These are phyloP conservation scores for Seiridium unicorne DNA, from an alignment of 2,329 filamentous ascomycete species.

Conservation along the genomic window DNA sequence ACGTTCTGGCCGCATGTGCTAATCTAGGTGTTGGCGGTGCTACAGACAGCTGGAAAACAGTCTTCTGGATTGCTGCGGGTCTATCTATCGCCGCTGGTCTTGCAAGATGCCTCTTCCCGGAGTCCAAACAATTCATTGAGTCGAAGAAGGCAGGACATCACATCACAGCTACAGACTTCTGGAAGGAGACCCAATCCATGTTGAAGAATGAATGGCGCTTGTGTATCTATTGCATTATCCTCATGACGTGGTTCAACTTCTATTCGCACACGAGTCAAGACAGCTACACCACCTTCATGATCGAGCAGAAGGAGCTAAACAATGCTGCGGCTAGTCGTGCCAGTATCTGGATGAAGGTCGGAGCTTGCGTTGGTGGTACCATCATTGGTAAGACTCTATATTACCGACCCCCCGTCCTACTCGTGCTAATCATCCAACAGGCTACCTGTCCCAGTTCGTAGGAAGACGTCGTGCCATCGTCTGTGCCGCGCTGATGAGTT, in stretches of 20 bases:
- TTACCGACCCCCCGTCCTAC: too few relatives aligned
- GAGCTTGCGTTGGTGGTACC: conserved; percentile 71
- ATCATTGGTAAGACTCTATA: conserved; percentile 47
- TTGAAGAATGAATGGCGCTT: conserved; percentile 71
- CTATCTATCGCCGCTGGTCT: conserved; percentile 68
- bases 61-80: conserved; percentile 71
- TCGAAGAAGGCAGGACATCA: conserved; percentile 61
- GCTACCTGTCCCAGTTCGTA: conserved; percentile 73
- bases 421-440: neutral
- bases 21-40: conserved; percentile 70
- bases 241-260: conserved; percentile 77
- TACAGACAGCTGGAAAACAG: conserved; percentile 67
- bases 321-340: conserved; percentile 67
- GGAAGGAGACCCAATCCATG: conserved; percentile 68
- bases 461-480: conserved; percentile 71
- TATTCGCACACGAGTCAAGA: conserved; percentile 81
- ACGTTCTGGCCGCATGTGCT: conserved; percentile 73
- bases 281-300: conserved; percentile 79
- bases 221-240: conserved; percentile 72
- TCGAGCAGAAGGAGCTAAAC: conserved; percentile 66
- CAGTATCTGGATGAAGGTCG: conserved; percentile 78
- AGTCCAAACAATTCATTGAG: conserved; percentile 73
- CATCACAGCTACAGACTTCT: conserved; percentile 54
- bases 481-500: conserved; percentile 57
- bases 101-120: conserved; percentile 66